Evolutionary conservation across 1,139 yeast genomes (phyloP), one percentile per base, ranked within the genome.

Genomic region (Yamadazyma membranifaciens): DNA sequence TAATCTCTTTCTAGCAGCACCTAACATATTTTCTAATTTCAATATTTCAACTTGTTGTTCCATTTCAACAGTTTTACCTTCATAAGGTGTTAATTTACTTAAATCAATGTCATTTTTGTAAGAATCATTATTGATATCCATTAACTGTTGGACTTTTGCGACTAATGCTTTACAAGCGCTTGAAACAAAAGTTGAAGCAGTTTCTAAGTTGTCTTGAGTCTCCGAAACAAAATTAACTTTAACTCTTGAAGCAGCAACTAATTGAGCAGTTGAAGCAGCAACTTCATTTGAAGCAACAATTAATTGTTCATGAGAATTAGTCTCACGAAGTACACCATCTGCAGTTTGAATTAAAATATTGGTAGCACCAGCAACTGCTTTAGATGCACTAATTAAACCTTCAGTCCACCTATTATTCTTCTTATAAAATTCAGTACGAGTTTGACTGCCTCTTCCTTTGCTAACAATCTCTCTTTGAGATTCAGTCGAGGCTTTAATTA

Each of bases 331-430:
- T 13, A 87, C 89, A 15, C 95, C 95, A 63, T 88, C 95, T 0
- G 96, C 95, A 20, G 89, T 85, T 49, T 81, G 81, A 45, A 88
- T 88, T 51, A 88, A 73, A 25, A 84, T 71, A 52, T 83, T 85
- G 2, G 96, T 88, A 0, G 96, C 81, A 2, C 81, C 82, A 3
- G 95, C 96, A 36, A 89, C 95, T 0, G 94, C 85, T 54, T 86
- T 84, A 2, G 96, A 88, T 11, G 96, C 96, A 48, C 95, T 86
- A 32, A 89, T 82, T 42, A 88, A 78, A 29, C 97, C 97, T 62
- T 89, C 96, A 0, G 96, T 87, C 97, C 97, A 88, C 55, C 95
- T 75, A 59, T 83, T 88, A 59, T 89, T 87, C 63, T 87, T 87
- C 59, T 84, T 87, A 65, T 89, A 89, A 58, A 84, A 89, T 32